A percentile compares a stretch with the other conserved stretches of the same genome.
phyloP scores from a whole-genome alignment of 306 rosid genomes.

The Alnus rubra region DNA sequence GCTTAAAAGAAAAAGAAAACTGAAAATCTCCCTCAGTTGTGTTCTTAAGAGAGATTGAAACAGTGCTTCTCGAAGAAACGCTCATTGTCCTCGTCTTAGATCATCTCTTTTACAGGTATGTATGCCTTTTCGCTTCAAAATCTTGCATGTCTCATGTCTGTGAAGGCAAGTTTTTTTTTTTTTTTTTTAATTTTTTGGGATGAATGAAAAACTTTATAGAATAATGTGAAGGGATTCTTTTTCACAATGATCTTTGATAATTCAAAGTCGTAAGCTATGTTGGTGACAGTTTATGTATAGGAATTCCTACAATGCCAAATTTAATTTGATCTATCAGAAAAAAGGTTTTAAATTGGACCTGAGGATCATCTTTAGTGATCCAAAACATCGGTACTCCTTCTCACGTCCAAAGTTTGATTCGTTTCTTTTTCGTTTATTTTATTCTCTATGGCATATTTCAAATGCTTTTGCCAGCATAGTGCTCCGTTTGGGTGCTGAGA shows the following conservation, averaged over 20 bases:
- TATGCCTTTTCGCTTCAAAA: slow-evolving; percentile 14
- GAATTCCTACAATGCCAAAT: neutral
- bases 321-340: neutral
- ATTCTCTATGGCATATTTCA: neutral
- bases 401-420: neutral
- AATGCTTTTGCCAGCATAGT: neutral
- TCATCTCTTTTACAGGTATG: slow-evolving; percentile 33
- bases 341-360: no score
- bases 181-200: neutral
- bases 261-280: neutral
- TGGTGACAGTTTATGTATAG: no score
- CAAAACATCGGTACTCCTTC: neutral
- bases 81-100: slow-evolving; percentile 31
- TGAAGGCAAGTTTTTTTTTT: neutral
- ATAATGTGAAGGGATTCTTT: no score
- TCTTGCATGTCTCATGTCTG: slow-evolving; percentile 30
- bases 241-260: neutral
- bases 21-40: neutral
- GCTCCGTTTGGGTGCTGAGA: slow-evolving; percentile 4
- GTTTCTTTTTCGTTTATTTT: neutral
- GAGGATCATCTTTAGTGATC: neutral
- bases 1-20: slow-evolving; percentile 13
- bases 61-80: slow-evolving; percentile 29
- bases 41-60: slow-evolving; percentile 13
- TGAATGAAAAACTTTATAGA: no score